Evolutionary conservation across 257 asterid species (phyloP).

Genomic region (Dorcoceras hygrometricum): DNA sequence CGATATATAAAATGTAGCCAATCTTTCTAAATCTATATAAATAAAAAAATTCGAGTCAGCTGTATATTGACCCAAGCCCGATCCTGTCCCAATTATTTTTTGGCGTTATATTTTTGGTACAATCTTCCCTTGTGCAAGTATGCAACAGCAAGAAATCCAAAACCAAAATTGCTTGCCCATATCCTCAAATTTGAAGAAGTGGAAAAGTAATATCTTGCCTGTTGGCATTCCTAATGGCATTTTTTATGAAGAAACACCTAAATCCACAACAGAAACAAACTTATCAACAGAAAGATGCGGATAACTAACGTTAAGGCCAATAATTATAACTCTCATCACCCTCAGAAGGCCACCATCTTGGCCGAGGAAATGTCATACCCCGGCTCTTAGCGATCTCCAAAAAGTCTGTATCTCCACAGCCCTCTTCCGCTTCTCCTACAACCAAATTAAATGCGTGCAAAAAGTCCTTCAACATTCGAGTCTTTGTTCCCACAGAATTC

Average conservation of each 20-base stretch:
- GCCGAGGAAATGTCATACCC: constrained; percentile 36
- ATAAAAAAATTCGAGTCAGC: no score
- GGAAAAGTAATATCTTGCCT: not conserved
- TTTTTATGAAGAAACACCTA: not conserved
- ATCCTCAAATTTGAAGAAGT: not conserved
- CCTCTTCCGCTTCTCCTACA: constrained; percentile 10
- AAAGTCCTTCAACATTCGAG: constrained; percentile 22
- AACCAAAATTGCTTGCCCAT: not conserved
- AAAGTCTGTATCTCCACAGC: constrained; percentile 27
- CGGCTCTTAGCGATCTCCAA: constrained; percentile 33
- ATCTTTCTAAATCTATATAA: no score
- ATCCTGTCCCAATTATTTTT: no score
- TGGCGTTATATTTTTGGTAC: no score
- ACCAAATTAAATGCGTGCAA: constrained; percentile 22
- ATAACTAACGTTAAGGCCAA: not conserved
- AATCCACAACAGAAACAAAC: not conserved
- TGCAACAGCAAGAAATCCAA: not conserved
- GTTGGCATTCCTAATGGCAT: not conserved
- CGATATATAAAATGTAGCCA: no score
- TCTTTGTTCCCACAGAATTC: constrained; percentile 9
- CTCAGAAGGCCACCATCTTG: constrained; percentile 45
- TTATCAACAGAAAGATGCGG: not conserved
- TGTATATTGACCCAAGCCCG: no score
- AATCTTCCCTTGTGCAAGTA: no score
- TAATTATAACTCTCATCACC: constrained; percentile 18